phyloP scores from a whole-genome alignment of 2,329 filamentous ascomycete species.

The Botrytis sinoallii region DNA sequence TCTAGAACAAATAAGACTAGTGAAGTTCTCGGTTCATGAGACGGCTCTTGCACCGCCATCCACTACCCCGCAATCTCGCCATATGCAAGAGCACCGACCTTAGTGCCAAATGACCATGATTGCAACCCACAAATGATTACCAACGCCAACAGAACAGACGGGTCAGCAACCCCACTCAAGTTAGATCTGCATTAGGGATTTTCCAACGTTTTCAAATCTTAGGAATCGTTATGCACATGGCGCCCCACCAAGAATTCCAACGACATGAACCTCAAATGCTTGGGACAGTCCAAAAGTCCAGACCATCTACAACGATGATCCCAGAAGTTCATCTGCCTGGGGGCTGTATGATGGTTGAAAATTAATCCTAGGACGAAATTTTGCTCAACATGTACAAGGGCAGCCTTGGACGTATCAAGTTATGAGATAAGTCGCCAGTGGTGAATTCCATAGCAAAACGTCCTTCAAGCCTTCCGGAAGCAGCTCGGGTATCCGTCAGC shows the following conservation, averaged over 20 bases:
- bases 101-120: neutral
- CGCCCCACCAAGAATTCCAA: neutral
- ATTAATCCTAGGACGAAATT: neutral
- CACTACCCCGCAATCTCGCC: slow-evolving; percentile 15
- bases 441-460: neutral
- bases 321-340: neutral
- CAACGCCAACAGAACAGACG: neutral
- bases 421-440: neutral
- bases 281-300: neutral
- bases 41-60: neutral
- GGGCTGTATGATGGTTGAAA: neutral
- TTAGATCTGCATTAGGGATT: neutral
- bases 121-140: slow-evolving; percentile 5
- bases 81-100: neutral
- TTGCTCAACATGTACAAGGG: neutral
- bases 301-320: neutral
- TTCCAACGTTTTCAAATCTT: neutral
- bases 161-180: neutral
- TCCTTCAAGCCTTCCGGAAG: neutral
- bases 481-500: neutral
- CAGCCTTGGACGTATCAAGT: neutral
- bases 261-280: neutral
- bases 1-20: neutral
- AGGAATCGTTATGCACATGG: neutral
- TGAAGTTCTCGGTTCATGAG: slow-evolving; percentile 6